These are phyloP conservation scores for Ceratocystis ficicola DNA, from an alignment of 2,329 filamentous ascomycete species.

Conservation along the genomic window DNA sequence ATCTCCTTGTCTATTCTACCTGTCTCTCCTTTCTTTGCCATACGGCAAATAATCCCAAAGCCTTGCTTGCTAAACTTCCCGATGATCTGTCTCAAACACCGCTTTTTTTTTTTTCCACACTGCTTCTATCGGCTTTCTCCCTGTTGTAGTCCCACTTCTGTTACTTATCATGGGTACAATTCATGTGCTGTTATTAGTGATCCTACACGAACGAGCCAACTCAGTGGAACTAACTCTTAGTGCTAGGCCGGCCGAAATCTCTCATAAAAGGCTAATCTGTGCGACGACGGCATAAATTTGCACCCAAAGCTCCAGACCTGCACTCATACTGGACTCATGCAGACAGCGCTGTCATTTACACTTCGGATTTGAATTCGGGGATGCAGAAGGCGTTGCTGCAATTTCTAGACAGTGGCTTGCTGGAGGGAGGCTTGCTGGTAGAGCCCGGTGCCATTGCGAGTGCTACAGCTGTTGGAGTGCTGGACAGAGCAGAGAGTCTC, in stretches of 20 bases:
- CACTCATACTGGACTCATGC: neutral
- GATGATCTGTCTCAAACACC: neutral
- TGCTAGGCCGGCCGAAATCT: neutral
- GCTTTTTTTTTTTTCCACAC: constrained; percentile 3
- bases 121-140: neutral
- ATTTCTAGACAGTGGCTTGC: neutral
- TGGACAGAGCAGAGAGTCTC: neutral
- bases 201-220: constrained; percentile 3
- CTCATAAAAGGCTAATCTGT: neutral
- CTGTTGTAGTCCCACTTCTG: neutral
- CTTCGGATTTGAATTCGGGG: neutral
- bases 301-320: neutral
- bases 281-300: neutral
- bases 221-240: neutral
- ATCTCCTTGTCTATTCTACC: neutral
- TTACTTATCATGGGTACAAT: neutral
- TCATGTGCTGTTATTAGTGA: neutral
- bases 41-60: neutral
- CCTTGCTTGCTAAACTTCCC: neutral
- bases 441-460: neutral
- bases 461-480: neutral
- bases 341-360: neutral
- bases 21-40: constrained; percentile 4
- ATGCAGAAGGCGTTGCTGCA: neutral
- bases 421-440: too few species aligned